Evolutionary conservation across 352 stramenopile genomes (phyloP).

Genomic region (Phytopythium litorale): DNA sequence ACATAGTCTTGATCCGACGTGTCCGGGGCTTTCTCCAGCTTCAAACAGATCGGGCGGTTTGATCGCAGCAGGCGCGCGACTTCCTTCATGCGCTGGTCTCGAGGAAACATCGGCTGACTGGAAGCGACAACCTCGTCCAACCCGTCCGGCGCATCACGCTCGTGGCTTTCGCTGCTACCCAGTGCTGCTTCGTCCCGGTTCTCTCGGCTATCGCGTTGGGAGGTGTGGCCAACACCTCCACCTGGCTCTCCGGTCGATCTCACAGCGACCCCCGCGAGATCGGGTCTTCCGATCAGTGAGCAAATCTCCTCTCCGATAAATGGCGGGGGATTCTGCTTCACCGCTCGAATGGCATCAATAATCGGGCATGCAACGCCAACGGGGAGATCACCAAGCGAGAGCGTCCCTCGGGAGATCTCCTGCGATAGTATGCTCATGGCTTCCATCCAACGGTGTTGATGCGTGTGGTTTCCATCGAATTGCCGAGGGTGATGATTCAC

Average conservation of each 20-base stretch:
- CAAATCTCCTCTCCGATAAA: slow-evolving; percentile 55
- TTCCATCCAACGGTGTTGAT: slow-evolving; percentile 18
- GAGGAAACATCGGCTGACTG: slow-evolving; percentile 62
- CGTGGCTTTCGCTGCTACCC: slow-evolving; percentile 6
- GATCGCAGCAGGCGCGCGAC: slow-evolving; percentile 77
- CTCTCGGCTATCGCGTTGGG: slow-evolving; percentile 16
- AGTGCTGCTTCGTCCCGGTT: neutral
- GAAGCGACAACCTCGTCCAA: slow-evolving; percentile 49
- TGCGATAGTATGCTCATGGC: slow-evolving; percentile 52
- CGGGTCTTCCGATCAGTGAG: slow-evolving; percentile 51
- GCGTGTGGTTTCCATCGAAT: neutral
- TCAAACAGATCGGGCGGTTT: slow-evolving; percentile 64
- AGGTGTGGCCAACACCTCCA: slow-evolving; percentile 1
- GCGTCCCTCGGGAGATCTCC: slow-evolving; percentile 23
- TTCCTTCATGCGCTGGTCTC: slow-evolving; percentile 78
- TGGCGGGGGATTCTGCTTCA: slow-evolving; percentile 54
- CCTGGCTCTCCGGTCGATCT: slow-evolving; percentile 6
- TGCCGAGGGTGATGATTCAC: neutral
- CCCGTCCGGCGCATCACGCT: slow-evolving; percentile 43
- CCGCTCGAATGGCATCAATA: slow-evolving; percentile 44
- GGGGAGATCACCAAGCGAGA: slow-evolving; percentile 56
- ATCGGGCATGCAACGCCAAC: slow-evolving; percentile 58
- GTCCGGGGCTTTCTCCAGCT: slow-evolving; percentile 61
- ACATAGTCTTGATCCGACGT: slow-evolving; percentile 71
- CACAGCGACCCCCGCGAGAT: slow-evolving; percentile 39